phyloP scores from a whole-genome alignment of 208 protist species.

The Giardia muris region DNA sequence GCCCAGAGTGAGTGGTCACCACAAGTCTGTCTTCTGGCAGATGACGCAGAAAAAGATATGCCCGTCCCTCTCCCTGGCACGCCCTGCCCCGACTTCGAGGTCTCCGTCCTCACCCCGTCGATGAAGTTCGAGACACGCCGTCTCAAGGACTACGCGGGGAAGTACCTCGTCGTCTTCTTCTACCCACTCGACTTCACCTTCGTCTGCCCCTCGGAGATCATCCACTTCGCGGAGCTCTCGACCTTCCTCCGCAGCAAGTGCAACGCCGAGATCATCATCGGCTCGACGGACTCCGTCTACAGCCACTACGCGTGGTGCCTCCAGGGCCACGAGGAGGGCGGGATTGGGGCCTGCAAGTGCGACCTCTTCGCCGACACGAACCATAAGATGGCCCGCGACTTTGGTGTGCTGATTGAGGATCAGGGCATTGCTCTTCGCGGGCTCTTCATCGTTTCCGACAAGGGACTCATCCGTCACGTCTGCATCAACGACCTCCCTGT shows the following conservation, averaged over 20 bases:
- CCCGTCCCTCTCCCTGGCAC: background rate
- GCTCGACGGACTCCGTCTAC: slow-evolving; percentile 47
- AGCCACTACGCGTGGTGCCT: slow-evolving; percentile 80
- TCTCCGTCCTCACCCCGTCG: background rate
- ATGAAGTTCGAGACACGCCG: background rate
- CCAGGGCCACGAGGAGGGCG: slow-evolving; percentile 74
- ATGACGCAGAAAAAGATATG: too few relatives aligned
- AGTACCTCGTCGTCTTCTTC: slow-evolving; percentile 33
- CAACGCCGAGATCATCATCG: slow-evolving; percentile 28
- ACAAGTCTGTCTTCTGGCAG: too few relatives aligned
- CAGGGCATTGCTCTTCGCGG: slow-evolving; percentile 34
- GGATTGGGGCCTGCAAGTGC: slow-evolving; percentile 75
- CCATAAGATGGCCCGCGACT: slow-evolving; percentile 64
- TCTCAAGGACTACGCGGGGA: slow-evolving; percentile 30
- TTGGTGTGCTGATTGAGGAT: slow-evolving; percentile 69
- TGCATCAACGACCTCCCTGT: slow-evolving; percentile 78
- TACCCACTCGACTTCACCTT: slow-evolving; percentile 40
- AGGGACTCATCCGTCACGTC: slow-evolving; percentile 27
- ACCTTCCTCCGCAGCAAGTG: background rate
- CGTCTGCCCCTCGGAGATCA: slow-evolving; percentile 43
- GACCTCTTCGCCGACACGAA: slow-evolving; percentile 78
- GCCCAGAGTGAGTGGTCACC: too few relatives aligned
- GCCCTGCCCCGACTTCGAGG: slow-evolving; percentile 16
- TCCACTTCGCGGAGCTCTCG: slow-evolving; percentile 2
- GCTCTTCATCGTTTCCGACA: slow-evolving; percentile 33